Conservation (phyloP, 305 asterid species). For the Lippia alba region DNA sequence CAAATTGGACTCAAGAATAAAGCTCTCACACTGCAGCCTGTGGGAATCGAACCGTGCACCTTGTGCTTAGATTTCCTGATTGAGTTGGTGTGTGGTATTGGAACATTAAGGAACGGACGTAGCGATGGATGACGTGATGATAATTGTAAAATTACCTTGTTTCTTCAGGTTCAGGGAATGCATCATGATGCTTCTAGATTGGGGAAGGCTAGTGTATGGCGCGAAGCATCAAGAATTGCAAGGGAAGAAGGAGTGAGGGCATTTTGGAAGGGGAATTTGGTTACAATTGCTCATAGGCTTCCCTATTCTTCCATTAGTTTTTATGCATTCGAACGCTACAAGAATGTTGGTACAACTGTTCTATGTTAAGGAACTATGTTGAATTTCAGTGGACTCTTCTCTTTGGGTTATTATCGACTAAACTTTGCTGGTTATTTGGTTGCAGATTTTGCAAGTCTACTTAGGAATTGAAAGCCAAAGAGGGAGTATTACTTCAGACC, state of each 20-base stretch:
- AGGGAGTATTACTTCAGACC: constrained; percentile 63
- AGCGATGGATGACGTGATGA: too few species aligned
- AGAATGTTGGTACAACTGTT: constrained; percentile 84
- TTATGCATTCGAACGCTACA: constrained; percentile 83
- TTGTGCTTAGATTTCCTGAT: background rate
- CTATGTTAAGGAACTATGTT: constrained; percentile 32
- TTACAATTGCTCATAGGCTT: constrained; percentile 83
- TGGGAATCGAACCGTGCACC: too few species aligned
- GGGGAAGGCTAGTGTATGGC: constrained; percentile 69
- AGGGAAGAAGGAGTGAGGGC: constrained; percentile 83
- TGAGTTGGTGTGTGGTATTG: background rate
- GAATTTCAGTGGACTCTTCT: background rate
- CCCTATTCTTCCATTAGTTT: constrained; percentile 89
- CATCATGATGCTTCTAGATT: constrained; percentile 60
- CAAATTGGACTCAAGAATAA: too few species aligned
- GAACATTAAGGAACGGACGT: constrained; percentile 7
- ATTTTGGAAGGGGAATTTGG: constrained; percentile 94
- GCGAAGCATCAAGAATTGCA: constrained; percentile 69
- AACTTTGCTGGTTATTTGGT: constrained; percentile 25
- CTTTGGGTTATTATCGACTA: constrained; percentile 22
- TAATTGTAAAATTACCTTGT: constrained; percentile 3
- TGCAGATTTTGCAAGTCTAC: constrained; percentile 56
- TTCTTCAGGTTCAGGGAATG: constrained; percentile 80
- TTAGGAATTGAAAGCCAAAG: constrained; percentile 70
- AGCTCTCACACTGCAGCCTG: too few species aligned